Conservation (phyloP, 75 land plant species). For the Selaginella tamariscina region DNA sequence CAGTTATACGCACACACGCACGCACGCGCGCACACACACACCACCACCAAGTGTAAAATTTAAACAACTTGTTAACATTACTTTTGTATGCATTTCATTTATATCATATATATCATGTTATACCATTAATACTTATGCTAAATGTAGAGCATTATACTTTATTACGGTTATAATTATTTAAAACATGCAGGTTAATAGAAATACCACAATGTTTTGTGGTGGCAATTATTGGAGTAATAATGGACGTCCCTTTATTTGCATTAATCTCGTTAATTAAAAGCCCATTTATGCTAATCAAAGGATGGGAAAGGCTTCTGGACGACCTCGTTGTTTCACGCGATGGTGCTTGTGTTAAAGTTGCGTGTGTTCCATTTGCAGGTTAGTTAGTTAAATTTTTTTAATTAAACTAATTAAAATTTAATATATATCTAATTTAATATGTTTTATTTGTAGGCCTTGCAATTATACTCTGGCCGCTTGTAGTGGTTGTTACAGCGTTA, state of each 20-base stretch:
- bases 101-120: too few relatives aligned
- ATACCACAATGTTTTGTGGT: slow-evolving; percentile 55
- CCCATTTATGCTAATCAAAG: slow-evolving; percentile 76
- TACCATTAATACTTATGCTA: too few relatives aligned
- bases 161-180: neutral
- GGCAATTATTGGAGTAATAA: slow-evolving; percentile 35
- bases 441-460: slow-evolving; percentile 88
- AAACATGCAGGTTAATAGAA: slow-evolving; percentile 35
- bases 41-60: too few relatives aligned
- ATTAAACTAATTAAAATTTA: too few relatives aligned
- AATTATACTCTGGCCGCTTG: slow-evolving; percentile 77
- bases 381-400: too few relatives aligned
- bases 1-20: too few relatives aligned
- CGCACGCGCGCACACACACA: too few relatives aligned
- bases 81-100: too few relatives aligned
- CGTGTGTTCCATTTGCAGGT: slow-evolving; percentile 91
- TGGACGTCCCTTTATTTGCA: slow-evolving; percentile 47
- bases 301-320: slow-evolving; percentile 60
- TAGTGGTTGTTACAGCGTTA: slow-evolving; percentile 43
- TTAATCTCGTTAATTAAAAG: slow-evolving; percentile 56
- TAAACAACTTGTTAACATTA: too few relatives aligned
- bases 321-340: slow-evolving; percentile 56
- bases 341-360: slow-evolving; percentile 76
- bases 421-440: slow-evolving; percentile 60
- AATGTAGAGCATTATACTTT: too few relatives aligned